Evolutionary conservation across 257 asterid genomes (phyloP).

Genomic region (Nicotiana obtusifolia): DNA sequence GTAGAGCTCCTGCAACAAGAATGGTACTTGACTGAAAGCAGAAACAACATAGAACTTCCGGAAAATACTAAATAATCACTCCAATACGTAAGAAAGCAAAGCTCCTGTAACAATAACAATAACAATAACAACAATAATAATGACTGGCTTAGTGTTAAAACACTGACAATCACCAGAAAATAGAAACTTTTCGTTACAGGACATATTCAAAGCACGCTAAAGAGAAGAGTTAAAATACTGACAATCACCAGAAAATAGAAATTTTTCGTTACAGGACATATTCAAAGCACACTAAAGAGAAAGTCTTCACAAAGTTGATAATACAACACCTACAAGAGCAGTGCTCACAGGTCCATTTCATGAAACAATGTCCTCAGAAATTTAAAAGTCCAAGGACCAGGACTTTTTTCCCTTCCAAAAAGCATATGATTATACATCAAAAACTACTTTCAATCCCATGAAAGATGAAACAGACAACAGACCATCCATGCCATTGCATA

Average conservation of each 20-base stretch:
- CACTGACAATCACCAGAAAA: not conserved
- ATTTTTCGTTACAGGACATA: not conserved
- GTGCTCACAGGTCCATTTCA: not conserved
- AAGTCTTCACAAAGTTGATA: not conserved
- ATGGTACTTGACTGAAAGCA: constrained; percentile 1
- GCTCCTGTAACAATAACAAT: not conserved
- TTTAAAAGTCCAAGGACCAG: not conserved
- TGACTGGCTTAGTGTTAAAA: not conserved
- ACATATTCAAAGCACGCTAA: not conserved
- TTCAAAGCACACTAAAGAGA: not conserved
- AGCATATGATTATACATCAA: not conserved
- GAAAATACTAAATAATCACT: not conserved
- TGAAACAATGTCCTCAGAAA: not conserved
- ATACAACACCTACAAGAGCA: not conserved
- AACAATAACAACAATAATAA: not conserved
- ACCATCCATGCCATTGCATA: not conserved
- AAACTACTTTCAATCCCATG: not conserved
- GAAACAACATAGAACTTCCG: not conserved
- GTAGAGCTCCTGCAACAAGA: constrained; percentile 63
- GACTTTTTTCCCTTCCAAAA: not conserved
- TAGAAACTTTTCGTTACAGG: not conserved
- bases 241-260: not conserved
- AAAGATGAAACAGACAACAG: too few relatives aligned
- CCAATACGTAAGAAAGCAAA: not conserved
- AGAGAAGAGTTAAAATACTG: not conserved